These are phyloP conservation scores for Hyphopichia khmerensis DNA, from an alignment of 1,139 yeast species.

Conservation along the genomic window DNA sequence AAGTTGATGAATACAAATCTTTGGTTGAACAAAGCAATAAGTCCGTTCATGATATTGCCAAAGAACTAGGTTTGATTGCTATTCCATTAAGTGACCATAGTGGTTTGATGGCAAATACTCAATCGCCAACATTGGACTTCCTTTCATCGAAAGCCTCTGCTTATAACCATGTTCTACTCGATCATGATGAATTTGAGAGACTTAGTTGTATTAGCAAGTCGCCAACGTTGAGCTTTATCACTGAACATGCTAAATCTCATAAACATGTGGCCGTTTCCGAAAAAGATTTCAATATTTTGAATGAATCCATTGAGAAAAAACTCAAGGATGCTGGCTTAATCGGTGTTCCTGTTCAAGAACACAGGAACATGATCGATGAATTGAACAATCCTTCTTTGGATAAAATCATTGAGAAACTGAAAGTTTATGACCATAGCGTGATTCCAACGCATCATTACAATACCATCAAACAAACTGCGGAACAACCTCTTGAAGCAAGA, in stretches of 20 bases:
- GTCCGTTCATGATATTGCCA: constrained; percentile 11
- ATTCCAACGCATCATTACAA: constrained; percentile 10
- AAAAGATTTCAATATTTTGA: constrained; percentile 21
- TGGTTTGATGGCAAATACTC: constrained; percentile 4
- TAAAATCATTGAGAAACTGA: constrained; percentile 24
- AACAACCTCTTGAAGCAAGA: constrained; percentile 14
- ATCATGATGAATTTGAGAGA: constrained; percentile 5
- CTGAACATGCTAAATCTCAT: constrained; percentile 15
- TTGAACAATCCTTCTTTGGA: constrained; percentile 23
- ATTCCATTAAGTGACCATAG: constrained; percentile 13
- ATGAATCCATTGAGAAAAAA: not conserved
- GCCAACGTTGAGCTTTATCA: constrained; percentile 12
- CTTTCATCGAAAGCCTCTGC: constrained; percentile 19
- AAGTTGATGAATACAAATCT: constrained; percentile 19
- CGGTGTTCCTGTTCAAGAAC: constrained; percentile 13
- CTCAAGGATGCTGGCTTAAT: constrained; percentile 17
- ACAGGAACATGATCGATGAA: constrained; percentile 9
- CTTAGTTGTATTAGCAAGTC: not conserved
- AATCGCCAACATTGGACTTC: constrained; percentile 29
- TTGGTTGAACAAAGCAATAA: constrained; percentile 10
- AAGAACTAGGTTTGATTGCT: constrained; percentile 12
- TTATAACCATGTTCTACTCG: constrained; percentile 4
- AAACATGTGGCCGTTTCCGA: constrained; percentile 18
- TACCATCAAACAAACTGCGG: constrained; percentile 10
- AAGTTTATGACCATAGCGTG: constrained; percentile 7